Conservation (phyloP, 805 yeast genomes). For the Nakazawaea wyomingensis region DNA sequence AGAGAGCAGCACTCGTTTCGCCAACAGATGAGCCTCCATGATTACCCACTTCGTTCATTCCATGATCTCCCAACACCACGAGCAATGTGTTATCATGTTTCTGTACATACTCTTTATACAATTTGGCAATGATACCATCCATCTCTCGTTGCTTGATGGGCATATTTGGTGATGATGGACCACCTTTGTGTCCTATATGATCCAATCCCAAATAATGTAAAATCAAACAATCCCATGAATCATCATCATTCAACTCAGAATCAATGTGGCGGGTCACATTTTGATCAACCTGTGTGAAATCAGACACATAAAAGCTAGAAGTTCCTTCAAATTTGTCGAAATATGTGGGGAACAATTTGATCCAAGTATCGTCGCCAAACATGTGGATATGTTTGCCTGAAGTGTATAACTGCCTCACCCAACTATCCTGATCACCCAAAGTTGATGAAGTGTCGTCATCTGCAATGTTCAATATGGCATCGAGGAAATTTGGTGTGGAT, state of each 20-base stretch:
- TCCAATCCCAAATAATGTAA: slow-evolving; percentile 91
- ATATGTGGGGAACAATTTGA: slow-evolving; percentile 73
- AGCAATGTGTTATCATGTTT: slow-evolving; percentile 49
- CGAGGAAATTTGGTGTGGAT: slow-evolving; percentile 88
- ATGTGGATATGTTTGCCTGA: slow-evolving; percentile 55
- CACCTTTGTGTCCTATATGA: slow-evolving; percentile 97
- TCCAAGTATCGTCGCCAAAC: slow-evolving; percentile 98
- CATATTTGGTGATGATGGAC: slow-evolving; percentile 81
- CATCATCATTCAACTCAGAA: slow-evolving; percentile 41
- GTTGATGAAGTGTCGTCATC: slow-evolving; percentile 76
- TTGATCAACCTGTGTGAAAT: slow-evolving; percentile 87
- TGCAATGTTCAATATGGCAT: slow-evolving; percentile 89
- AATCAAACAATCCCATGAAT: slow-evolving; percentile 78
- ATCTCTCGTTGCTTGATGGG: slow-evolving; percentile 76
- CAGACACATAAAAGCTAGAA: slow-evolving; percentile 89
- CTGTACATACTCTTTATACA: slow-evolving; percentile 34
- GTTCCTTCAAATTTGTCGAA: slow-evolving; percentile 79
- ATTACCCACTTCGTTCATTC: slow-evolving; percentile 92
- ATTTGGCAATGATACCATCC: slow-evolving; percentile 58
- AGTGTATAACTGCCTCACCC: slow-evolving; percentile 65
- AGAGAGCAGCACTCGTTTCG: slow-evolving; percentile 84
- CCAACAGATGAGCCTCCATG: slow-evolving; percentile 95
- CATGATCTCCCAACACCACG: slow-evolving; percentile 88
- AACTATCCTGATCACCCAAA: slow-evolving; percentile 73
- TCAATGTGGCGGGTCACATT: slow-evolving; percentile 89